Conservation (phyloP, 148 eudicot genomes). For the Chenopodium album region DNA sequence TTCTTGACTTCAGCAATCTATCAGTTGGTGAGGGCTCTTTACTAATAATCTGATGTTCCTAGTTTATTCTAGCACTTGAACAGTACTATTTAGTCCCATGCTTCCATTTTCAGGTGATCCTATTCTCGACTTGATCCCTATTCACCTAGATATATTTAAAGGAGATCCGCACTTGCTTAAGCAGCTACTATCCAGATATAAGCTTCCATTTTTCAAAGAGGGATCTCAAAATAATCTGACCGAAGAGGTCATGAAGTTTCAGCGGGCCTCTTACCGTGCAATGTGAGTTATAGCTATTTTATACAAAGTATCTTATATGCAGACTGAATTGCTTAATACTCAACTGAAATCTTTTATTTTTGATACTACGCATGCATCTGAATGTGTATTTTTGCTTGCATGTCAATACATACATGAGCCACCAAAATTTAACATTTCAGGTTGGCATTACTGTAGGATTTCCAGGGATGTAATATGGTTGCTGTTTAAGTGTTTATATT, state of each 20-base stretch:
- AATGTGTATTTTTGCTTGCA: neutral
- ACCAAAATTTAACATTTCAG: too few species aligned
- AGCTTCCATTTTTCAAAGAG: constrained; percentile 55
- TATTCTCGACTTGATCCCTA: constrained; percentile 76
- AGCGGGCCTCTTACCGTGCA: constrained; percentile 65
- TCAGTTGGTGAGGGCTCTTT: constrained; percentile 59
- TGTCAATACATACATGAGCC: neutral
- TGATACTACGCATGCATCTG: neutral
- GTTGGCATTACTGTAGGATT: constrained; percentile 6
- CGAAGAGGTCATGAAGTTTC: constrained; percentile 40
- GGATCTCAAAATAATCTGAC: constrained; percentile 24
- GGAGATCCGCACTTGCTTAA: constrained; percentile 66
- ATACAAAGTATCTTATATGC: neutral
- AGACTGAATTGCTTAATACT: neutral
- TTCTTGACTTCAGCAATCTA: constrained; percentile 84
- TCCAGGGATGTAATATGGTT: neutral
- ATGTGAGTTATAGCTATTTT: constrained; percentile 56
- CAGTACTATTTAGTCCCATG: neutral
- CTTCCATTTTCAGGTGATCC: constrained; percentile 66
- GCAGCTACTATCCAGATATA: constrained; percentile 61
- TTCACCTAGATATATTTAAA: constrained; percentile 76
- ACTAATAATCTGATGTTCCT: neutral
- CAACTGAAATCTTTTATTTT: neutral
- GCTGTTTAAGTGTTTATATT: neutral
- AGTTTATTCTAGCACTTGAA: constrained; percentile 5